phyloP scores from a whole-genome alignment of 306 rosid genomes.

The Ammopiptanthus mongolicus region DNA sequence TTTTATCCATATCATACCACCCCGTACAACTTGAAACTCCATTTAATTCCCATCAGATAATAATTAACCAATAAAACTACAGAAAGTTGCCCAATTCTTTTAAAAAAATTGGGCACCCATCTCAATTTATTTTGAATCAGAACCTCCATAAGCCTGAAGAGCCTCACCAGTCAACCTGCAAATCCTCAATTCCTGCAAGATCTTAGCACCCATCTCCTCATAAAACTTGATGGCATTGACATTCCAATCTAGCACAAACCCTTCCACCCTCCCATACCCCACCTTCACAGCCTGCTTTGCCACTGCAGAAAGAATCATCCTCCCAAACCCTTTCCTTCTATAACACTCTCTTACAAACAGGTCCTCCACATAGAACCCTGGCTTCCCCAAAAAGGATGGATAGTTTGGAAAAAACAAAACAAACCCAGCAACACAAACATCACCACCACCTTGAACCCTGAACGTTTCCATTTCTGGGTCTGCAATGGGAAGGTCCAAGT shows the following conservation, averaged over 20 bases:
- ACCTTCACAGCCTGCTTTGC: slow-evolving; percentile 85
- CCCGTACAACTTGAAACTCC: not conserved
- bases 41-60: not conserved
- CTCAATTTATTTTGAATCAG: not conserved
- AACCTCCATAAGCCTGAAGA: slow-evolving; percentile 49
- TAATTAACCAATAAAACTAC: not conserved
- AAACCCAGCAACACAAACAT: slow-evolving; percentile 54
- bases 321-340: slow-evolving; percentile 76
- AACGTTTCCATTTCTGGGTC: slow-evolving; percentile 56
- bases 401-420: slow-evolving; percentile 74
- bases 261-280: slow-evolving; percentile 85
- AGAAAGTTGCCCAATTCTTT: not conserved
- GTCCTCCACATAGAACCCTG: slow-evolving; percentile 80
- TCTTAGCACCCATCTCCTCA: slow-evolving; percentile 72
- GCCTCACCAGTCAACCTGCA: slow-evolving; percentile 76
- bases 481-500: slow-evolving; percentile 51
- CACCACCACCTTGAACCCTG: slow-evolving; percentile 14
- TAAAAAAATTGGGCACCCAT: too few relatives aligned
- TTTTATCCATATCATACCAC: not conserved
- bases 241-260: slow-evolving; percentile 93
- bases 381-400: slow-evolving; percentile 57
- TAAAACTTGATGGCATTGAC: slow-evolving; percentile 67
- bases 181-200: slow-evolving; percentile 77
- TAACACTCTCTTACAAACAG: slow-evolving; percentile 76
- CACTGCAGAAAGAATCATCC: slow-evolving; percentile 57